Percentiles rank a stretch among this genome's conserved stretches.
Conservation (phyloP, 257 asterid species). For the Nicotiana undulata region DNA sequence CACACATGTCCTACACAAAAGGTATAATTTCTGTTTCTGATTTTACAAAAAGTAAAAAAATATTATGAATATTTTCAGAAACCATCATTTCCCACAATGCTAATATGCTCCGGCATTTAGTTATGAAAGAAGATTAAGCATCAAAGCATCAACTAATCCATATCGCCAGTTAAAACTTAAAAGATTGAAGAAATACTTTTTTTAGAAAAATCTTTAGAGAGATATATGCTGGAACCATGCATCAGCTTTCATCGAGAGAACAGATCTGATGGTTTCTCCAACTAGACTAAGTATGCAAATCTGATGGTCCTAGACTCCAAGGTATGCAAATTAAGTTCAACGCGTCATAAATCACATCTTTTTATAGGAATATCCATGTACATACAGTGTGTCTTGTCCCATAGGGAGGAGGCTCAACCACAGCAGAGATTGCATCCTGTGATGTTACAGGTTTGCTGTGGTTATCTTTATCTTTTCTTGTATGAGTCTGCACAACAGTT, state of each 20-base stretch:
- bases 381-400: constrained; percentile 81
- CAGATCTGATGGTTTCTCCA: neutral
- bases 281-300: neutral
- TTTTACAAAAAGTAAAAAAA: neutral
- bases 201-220: neutral
- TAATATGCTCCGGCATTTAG: neutral
- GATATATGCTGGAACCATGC: neutral
- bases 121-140: neutral
- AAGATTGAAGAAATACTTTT: neutral
- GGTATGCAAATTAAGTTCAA: neutral
- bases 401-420: constrained; percentile 66
- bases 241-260: neutral
- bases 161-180: neutral
- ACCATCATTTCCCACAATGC: neutral
- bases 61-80: neutral
- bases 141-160: neutral
- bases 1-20: neutral
- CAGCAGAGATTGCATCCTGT: constrained; percentile 41
- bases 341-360: constrained; percentile 4
- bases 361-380: neutral
- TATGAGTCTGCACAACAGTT: constrained; percentile 61
- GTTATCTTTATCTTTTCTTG: constrained; percentile 48
- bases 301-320: neutral
- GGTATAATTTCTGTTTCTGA: neutral
- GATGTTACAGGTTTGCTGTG: constrained; percentile 24